Evolutionary conservation across 441 rosid genomes (phyloP), one percentile per base, ranked within the genome.

Genomic region (Populus hybrid): DNA sequence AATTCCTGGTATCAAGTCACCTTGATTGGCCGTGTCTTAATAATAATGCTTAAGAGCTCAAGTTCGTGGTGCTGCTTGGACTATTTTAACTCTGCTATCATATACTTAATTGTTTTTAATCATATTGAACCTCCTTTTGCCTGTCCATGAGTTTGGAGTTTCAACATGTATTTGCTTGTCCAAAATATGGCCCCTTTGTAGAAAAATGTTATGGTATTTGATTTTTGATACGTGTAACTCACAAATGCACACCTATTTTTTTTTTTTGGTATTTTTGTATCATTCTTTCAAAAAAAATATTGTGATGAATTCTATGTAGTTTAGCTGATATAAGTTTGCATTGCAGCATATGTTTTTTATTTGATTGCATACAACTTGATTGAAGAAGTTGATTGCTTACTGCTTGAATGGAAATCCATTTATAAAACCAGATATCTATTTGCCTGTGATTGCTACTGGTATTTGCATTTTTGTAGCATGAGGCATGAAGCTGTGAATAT

Each of bases 71-170:
- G 59, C 21, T 75, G 16, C 34, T 35, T 63, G 16, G n/a, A 1
- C 9, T 5, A 72, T 50, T 46, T 73, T 63, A 69, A 64, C 50
- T 76, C 57, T 70, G 40, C 24, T 63, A 14, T 74, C 46, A 19
- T 53, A 30, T 73, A 9, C 64, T 46, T 32, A 3, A 28, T 67
- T 40, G 59, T 18, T 32, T 23, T 7, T 9, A 18, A 28, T 9
- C 19, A 23, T 50, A 50, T 50, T 38, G 19, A 18, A 24, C 6
- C 14, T 57, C 19, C 24, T 24, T 24, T 6, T n/a, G 7, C 65
- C 24, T 69, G 14, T 19, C 34, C 30, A 36, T 57, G 66, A 24
- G 79, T 53, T 75, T 16, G 7, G 76, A 28, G 7, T 63, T 23
- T 63, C 6, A 24, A 10, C 42, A 5, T 30, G 10, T 61, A 1